A percentile compares a stretch with the other conserved stretches of the same genome.
These are phyloP conservation scores for Blastobotrys elegans DNA, from an alignment of 1,139 yeast genomes.

Conservation along the genomic window DNA sequence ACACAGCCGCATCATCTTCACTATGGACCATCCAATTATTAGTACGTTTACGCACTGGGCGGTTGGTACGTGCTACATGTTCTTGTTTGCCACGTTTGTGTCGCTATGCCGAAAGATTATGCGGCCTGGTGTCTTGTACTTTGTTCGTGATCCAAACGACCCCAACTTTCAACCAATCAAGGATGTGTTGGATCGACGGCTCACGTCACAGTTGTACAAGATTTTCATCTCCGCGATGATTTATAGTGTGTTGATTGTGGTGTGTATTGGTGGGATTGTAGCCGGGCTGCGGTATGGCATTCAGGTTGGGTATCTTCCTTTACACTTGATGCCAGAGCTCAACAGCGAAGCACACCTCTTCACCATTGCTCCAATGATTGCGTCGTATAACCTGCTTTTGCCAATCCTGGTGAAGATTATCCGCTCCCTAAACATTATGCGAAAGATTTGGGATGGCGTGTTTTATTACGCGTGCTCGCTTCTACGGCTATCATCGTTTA, in stretches of 20 bases:
- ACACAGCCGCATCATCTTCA: conserved; percentile 4
- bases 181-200: conserved; percentile 77
- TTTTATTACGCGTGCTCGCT: conserved; percentile 54
- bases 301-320: conserved; percentile 30
- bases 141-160: conserved; percentile 91
- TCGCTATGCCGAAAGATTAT: conserved; percentile 77
- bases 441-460: conserved; percentile 55
- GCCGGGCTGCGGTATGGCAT: conserved; percentile 46
- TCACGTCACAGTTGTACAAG: conserved; percentile 65
- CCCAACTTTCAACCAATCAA: conserved; percentile 86
- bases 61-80: conserved; percentile 82
- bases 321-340: conserved; percentile 17
- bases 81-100: conserved; percentile 76
- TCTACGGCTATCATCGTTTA: conserved; percentile 72
- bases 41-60: conserved; percentile 52
- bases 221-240: conserved; percentile 71
- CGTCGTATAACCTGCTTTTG: conserved; percentile 11
- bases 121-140: conserved; percentile 84
- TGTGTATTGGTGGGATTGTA: conserved; percentile 70
- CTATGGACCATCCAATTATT: conserved; percentile 24
- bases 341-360: conserved; percentile 2
- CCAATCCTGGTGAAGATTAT: conserved; percentile 28
- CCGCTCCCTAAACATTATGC: conserved; percentile 22
- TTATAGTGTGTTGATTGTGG: conserved; percentile 64
- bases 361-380: conserved; percentile 12